phyloP scores from a whole-genome alignment of 345 rosid species.

The Acer negundo region DNA sequence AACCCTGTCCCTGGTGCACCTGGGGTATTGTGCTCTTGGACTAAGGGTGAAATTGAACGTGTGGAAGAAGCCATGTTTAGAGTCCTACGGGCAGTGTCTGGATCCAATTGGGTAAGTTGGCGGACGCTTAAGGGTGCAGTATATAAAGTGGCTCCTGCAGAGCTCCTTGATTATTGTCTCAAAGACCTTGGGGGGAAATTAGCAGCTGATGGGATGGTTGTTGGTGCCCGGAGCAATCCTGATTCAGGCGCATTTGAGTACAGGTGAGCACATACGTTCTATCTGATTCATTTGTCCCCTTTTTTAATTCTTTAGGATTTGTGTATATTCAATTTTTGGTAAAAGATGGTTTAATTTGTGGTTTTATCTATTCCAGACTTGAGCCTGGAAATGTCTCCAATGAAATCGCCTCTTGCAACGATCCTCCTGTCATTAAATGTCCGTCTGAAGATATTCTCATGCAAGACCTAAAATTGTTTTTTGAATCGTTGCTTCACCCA shows the following conservation, averaged over 20 bases:
- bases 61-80: conserved; percentile 62
- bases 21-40: conserved; percentile 39
- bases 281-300: background rate
- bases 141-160: conserved; percentile 48
- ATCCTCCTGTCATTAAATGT: conserved; percentile 22
- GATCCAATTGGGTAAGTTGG: conserved; percentile 61
- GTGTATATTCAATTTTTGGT: background rate
- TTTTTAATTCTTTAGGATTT: background rate
- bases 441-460: conserved; percentile 52
- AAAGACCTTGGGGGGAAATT: conserved; percentile 52
- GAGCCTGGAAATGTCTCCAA: conserved; percentile 39
- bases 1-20: conserved; percentile 20
- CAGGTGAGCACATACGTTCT: conserved; percentile 41
- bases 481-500: conserved; percentile 46
- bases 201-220: conserved; percentile 46
- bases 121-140: conserved; percentile 67
- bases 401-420: conserved; percentile 2
- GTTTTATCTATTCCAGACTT: conserved; percentile 44
- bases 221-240: conserved; percentile 44
- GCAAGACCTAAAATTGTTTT: conserved; percentile 51
- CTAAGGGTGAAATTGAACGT: conserved; percentile 41
- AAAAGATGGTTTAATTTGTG: background rate
- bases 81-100: conserved; percentile 61
- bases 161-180: conserved; percentile 63
- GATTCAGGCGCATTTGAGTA: conserved; percentile 52